A percentile compares a stretch with the other conserved stretches of the same genome.
These are phyloP conservation scores for Rosa hybrid DNA, from an alignment of 331 rosid genomes.

Conservation along the genomic window DNA sequence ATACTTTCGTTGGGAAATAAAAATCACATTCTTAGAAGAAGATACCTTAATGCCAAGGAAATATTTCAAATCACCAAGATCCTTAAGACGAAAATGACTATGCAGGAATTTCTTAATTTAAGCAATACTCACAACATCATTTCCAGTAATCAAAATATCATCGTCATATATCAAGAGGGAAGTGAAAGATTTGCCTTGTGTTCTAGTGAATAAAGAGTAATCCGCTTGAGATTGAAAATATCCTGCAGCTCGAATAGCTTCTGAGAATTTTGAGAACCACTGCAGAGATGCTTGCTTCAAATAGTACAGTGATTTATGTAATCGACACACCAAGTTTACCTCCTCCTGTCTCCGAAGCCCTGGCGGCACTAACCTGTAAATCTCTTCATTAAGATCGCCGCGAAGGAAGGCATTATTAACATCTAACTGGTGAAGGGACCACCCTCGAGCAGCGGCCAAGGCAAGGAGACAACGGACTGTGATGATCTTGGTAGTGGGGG, in stretches of 20 bases:
- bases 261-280: neutral
- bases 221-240: neutral
- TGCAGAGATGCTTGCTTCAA: neutral
- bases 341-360: neutral
- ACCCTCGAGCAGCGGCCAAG: neutral
- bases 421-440: neutral
- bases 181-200: neutral
- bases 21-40: neutral
- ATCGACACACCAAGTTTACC: neutral
- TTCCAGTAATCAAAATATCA: neutral
- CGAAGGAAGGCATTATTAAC: neutral
- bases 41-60: neutral
- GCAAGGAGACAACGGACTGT: neutral
- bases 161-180: neutral
- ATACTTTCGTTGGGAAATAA: constrained; percentile 1
- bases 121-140: neutral
- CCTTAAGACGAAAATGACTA: neutral
- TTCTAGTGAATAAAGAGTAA: neutral
- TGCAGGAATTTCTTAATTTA: neutral
- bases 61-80: neutral
- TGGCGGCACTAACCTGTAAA: neutral
- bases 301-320: neutral
- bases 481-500: neutral
- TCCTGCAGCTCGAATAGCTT: neutral
- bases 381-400: neutral